These are phyloP conservation scores for Trichosporon faecale DNA, from an alignment of 1,284 basidiomycete genomes.

Conservation along the genomic window DNA sequence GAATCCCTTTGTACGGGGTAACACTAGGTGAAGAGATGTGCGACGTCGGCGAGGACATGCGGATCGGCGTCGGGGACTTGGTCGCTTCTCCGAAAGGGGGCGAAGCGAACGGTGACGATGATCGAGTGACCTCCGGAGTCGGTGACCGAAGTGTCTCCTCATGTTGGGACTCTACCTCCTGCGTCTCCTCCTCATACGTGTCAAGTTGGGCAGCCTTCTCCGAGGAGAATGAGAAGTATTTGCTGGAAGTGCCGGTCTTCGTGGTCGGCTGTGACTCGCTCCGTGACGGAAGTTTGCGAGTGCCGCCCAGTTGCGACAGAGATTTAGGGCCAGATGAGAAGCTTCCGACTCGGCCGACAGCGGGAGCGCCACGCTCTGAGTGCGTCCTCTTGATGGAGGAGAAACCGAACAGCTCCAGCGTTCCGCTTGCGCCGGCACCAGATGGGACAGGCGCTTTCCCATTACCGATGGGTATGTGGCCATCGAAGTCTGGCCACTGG, in stretches of 20 bases:
- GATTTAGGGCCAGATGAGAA: conserved; percentile 38
- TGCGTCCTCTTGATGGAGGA: conserved; percentile 30
- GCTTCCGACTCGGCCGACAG: conserved; percentile 40
- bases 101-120: conserved; percentile 26
- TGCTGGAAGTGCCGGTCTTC: conserved; percentile 24
- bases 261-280: conserved; percentile 8
- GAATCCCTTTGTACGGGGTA: conserved; percentile 5
- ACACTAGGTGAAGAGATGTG: conserved; percentile 18
- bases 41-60: conserved; percentile 10
- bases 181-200: conserved; percentile 30
- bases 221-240: conserved; percentile 38
- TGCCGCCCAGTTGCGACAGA: conserved; percentile 35
- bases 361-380: conserved; percentile 16
- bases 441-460: not conserved
- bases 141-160: conserved; percentile 12
- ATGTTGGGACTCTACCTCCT: conserved; percentile 10
- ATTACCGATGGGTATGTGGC: not conserved
- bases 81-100: not conserved
- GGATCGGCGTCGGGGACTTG: conserved; percentile 13
- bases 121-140: conserved; percentile 18
- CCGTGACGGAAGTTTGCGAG: not conserved
- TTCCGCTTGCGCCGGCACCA: conserved; percentile 18
- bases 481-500: conserved; percentile 64
- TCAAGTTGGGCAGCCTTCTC: conserved; percentile 15
- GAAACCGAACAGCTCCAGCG: conserved; percentile 45